Conservation (phyloP, 2,329 filamentous ascomycete species). For the Colletotrichum phormii region DNA sequence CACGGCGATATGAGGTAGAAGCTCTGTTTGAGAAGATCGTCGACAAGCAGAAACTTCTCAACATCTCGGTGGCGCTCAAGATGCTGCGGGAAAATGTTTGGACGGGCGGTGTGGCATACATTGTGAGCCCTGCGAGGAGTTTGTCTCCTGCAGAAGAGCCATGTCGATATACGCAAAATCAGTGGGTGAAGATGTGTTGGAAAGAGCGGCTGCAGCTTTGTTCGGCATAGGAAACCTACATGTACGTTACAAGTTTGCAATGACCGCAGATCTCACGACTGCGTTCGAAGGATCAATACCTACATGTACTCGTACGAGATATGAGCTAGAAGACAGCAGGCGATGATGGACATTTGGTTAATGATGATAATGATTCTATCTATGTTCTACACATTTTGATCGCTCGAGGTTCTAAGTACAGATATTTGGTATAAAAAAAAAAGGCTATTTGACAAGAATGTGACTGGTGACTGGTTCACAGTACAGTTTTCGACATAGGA, state of each 20-base stretch:
- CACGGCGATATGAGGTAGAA: neutral
- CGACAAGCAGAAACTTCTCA: conserved; percentile 20
- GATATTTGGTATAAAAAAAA: neutral
- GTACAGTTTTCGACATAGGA: conserved; percentile 12
- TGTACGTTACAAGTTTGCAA: too few relatives aligned
- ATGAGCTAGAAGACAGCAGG: neutral
- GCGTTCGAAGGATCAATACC: neutral
- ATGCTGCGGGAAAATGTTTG: conserved; percentile 8
- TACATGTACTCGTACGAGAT: neutral
- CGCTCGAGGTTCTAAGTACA: conserved; percentile 4
- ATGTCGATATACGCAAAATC: neutral
- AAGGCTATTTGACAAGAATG: conserved; percentile 10
- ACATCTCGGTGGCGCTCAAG: conserved; percentile 10
- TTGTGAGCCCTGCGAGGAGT: neutral
- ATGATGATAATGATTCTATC: neutral
- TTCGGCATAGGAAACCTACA: conserved; percentile 1
- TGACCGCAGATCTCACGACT: neutral
- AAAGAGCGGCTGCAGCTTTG: conserved; percentile 11
- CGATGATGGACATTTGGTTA: neutral
- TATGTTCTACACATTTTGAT: neutral
- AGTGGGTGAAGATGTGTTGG: conserved; percentile 23
- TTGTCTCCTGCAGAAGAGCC: neutral
- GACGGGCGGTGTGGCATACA: neutral
- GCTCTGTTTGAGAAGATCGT: conserved; percentile 11
- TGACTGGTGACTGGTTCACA: conserved; percentile 31